phyloP scores from a whole-genome alignment of 768 basidiomycete genomes.

The Royoungia palumana region DNA sequence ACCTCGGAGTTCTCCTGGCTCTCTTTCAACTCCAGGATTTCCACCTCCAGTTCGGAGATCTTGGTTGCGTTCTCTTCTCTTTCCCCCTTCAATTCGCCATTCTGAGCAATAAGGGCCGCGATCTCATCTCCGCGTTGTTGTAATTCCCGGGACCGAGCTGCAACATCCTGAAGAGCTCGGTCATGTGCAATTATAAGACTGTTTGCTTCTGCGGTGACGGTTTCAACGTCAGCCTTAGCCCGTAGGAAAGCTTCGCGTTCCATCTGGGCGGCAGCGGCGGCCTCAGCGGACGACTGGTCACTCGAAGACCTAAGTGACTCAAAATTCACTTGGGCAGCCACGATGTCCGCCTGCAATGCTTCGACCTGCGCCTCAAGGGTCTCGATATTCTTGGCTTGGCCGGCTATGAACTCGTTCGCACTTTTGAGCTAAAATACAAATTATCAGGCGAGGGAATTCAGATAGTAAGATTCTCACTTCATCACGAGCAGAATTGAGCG shows the following conservation, averaged over 20 bases:
- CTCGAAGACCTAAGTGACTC: constrained; percentile 47
- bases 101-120: constrained; percentile 45
- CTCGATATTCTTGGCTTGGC: constrained; percentile 47
- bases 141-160: constrained; percentile 43
- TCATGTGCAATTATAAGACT: constrained; percentile 49
- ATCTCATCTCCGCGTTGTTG: constrained; percentile 44
- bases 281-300: constrained; percentile 40
- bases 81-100: constrained; percentile 54
- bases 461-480: constrained; percentile 43
- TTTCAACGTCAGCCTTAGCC: constrained; percentile 59
- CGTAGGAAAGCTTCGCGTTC: constrained; percentile 64
- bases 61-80: constrained; percentile 69
- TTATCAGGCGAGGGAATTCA: background rate
- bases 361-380: constrained; percentile 49
- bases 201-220: constrained; percentile 50
- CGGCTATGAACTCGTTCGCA: constrained; percentile 38
- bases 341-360: constrained; percentile 48
- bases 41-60: constrained; percentile 78
- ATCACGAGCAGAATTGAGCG: constrained; percentile 42
- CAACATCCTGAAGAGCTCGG: constrained; percentile 45
- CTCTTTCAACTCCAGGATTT: constrained; percentile 75
- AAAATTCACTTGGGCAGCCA: constrained; percentile 49
- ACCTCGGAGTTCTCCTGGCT: constrained; percentile 63
- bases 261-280: constrained; percentile 49
- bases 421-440: constrained; percentile 45